These are phyloP conservation scores for Musa beccarii DNA, from an alignment of 176 grass and related monocot species.

Conservation along the genomic window DNA sequence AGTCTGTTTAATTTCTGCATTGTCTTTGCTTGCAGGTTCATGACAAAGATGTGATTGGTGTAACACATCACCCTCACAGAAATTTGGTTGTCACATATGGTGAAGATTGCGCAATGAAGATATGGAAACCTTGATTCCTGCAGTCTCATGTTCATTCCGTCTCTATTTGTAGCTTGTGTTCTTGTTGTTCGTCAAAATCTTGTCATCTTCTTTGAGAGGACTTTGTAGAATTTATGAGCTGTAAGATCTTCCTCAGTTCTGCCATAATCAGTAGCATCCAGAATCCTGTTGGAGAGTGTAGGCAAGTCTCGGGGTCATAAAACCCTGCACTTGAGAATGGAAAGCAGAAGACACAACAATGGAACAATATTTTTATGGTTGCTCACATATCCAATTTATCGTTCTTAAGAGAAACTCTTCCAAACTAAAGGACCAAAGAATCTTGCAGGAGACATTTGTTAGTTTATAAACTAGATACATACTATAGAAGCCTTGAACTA, in stretches of 20 bases:
- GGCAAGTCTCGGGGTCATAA: too few species aligned
- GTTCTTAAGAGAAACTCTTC: too few species aligned
- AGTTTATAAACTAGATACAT: too few species aligned
- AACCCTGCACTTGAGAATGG: too few species aligned
- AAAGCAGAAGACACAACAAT: too few species aligned
- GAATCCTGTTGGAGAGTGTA: too few species aligned
- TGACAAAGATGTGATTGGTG: conserved; percentile 88
- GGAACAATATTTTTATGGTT: too few species aligned
- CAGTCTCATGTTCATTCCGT: conserved; percentile 13
- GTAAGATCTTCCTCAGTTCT: not conserved
- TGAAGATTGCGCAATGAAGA: conserved; percentile 91
- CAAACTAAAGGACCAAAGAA: too few species aligned
- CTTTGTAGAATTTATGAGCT: not conserved
- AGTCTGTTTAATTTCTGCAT: not conserved
- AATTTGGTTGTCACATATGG: conserved; percentile 82
- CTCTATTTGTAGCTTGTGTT: conserved; percentile 13
- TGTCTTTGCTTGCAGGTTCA: conserved; percentile 26
- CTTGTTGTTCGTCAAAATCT: not conserved
- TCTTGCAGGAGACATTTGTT: too few species aligned
- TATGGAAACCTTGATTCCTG: conserved; percentile 68
- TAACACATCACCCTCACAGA: conserved; percentile 82
- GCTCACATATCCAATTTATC: too few species aligned
- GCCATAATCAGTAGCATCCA: too few species aligned
- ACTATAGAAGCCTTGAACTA: too few species aligned
- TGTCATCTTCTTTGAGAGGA: not conserved